Conservation (phyloP, 768 basidiomycete genomes). For the Leucogyrophana mollusca region DNA sequence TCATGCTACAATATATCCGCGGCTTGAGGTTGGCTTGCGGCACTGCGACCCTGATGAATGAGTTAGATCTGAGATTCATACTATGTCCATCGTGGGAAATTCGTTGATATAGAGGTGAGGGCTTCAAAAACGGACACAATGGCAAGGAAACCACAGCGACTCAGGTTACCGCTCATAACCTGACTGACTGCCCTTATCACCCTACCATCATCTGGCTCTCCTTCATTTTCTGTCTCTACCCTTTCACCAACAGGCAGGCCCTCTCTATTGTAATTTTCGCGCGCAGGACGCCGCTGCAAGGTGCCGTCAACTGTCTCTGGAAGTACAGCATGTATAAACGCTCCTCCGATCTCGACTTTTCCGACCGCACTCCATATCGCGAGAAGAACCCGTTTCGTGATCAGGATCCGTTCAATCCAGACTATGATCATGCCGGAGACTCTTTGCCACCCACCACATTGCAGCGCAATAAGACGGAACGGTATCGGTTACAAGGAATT, state of each 20-base stretch:
- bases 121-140: slow-evolving; percentile 1
- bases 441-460: slow-evolving; percentile 46
- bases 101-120: neutral
- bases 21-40: too few species aligned
- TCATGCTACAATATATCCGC: too few species aligned
- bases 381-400: slow-evolving; percentile 52
- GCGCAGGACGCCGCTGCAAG: slow-evolving; percentile 25
- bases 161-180: neutral
- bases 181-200: slow-evolving; percentile 2
- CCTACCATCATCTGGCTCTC: slow-evolving; percentile 6
- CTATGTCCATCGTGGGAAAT: neutral
- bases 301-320: slow-evolving; percentile 1
- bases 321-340: slow-evolving; percentile 38
- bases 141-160: neutral
- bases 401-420: slow-evolving; percentile 26
- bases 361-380: slow-evolving; percentile 48
- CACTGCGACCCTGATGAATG: too few species aligned
- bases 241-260: slow-evolving; percentile 26
- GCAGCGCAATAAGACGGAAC: slow-evolving; percentile 85
- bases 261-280: slow-evolving; percentile 7
- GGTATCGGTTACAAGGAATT: slow-evolving; percentile 79
- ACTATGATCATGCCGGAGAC: slow-evolving; percentile 26
- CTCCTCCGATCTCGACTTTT: slow-evolving; percentile 68
- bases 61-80: neutral
- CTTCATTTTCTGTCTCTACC: slow-evolving; percentile 5